Percentiles rank a stretch among this genome's conserved stretches.
Conservation (phyloP, 345 rosid genomes). For the Camelina hispida region DNA sequence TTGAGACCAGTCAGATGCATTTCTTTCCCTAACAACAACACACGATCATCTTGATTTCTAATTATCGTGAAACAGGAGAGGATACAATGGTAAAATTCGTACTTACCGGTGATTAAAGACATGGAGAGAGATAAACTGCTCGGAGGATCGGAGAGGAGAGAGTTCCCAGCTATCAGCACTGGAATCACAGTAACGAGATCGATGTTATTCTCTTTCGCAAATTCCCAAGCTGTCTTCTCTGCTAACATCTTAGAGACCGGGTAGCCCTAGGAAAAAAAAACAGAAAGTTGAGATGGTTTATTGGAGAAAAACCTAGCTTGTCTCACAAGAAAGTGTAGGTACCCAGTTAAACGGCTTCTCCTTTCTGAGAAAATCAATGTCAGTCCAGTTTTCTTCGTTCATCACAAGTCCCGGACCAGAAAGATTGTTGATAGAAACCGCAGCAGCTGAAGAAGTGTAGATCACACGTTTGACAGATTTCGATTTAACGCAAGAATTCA, state of each 20-base stretch:
- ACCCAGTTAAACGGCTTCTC: slow-evolving; percentile 92
- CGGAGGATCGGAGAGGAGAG: slow-evolving; percentile 64
- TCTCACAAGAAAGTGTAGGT: slow-evolving; percentile 29
- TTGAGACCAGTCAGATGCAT: slow-evolving; percentile 60
- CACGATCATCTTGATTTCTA: too few relatives aligned
- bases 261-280: slow-evolving; percentile 65
- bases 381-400: slow-evolving; percentile 78
- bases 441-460: slow-evolving; percentile 92
- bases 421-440: slow-evolving; percentile 66
- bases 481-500: slow-evolving; percentile 61
- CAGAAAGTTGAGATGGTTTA: slow-evolving; percentile 7
- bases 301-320: slow-evolving; percentile 17
- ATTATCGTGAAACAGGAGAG: neutral
- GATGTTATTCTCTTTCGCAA: slow-evolving; percentile 68
- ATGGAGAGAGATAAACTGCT: slow-evolving; percentile 61
- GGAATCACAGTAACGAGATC: slow-evolving; percentile 79
- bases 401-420: slow-evolving; percentile 65
- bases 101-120: slow-evolving; percentile 68
- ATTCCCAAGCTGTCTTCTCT: slow-evolving; percentile 76
- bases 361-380: slow-evolving; percentile 63
- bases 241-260: slow-evolving; percentile 71
- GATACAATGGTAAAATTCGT: neutral
- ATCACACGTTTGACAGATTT: slow-evolving; percentile 75
- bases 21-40: slow-evolving; percentile 61
- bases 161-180: slow-evolving; percentile 64